A percentile compares a stretch with the other conserved stretches of the same genome.
Conservation (phyloP, 2,329 filamentous ascomycete genomes). For the Aspergillus hiratsukae region DNA sequence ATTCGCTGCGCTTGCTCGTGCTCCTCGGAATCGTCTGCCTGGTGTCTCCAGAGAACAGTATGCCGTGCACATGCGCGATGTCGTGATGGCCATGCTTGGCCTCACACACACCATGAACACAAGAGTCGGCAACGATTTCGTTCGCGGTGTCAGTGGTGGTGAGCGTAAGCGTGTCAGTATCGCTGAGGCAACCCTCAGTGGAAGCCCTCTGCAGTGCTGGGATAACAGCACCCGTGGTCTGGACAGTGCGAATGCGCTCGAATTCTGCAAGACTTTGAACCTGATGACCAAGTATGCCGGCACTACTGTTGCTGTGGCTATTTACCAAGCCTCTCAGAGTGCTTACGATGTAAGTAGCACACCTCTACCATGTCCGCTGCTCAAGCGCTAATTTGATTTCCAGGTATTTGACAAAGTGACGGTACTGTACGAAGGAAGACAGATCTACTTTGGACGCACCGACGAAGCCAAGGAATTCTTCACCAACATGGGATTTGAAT, state of each 20-base stretch:
- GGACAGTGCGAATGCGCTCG: slow-evolving; percentile 53
- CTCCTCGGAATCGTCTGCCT: slow-evolving; percentile 40
- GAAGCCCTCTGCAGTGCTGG: slow-evolving; percentile 46
- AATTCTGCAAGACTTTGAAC: slow-evolving; percentile 52
- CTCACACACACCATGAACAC: slow-evolving; percentile 49
- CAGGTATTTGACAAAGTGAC: slow-evolving; percentile 67
- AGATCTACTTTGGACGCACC: slow-evolving; percentile 71
- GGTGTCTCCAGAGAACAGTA: slow-evolving; percentile 42
- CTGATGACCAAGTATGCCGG: slow-evolving; percentile 48
- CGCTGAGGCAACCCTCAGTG: slow-evolving; percentile 49
- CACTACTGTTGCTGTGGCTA: slow-evolving; percentile 51
- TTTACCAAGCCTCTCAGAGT: slow-evolving; percentile 50
- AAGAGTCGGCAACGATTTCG: slow-evolving; percentile 51
- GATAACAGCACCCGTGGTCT: slow-evolving; percentile 50
- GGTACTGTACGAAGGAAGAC: slow-evolving; percentile 69
- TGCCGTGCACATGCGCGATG: slow-evolving; percentile 41
- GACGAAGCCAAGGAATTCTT: slow-evolving; percentile 61
- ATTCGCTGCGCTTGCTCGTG: slow-evolving; percentile 66
- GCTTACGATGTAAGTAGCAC: slow-evolving; percentile 43
- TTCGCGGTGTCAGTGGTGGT: slow-evolving; percentile 60
- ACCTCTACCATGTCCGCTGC: neutral
- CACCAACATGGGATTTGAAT: slow-evolving; percentile 64
- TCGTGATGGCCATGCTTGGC: slow-evolving; percentile 44
- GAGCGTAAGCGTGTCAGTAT: slow-evolving; percentile 60
- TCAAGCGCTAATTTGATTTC: slow-evolving; percentile 6